A percentile compares a stretch with the other conserved stretches of the same genome.
Evolutionary conservation across 179 eudicot species (phyloP).

Genomic region (Nepenthes alata): DNA sequence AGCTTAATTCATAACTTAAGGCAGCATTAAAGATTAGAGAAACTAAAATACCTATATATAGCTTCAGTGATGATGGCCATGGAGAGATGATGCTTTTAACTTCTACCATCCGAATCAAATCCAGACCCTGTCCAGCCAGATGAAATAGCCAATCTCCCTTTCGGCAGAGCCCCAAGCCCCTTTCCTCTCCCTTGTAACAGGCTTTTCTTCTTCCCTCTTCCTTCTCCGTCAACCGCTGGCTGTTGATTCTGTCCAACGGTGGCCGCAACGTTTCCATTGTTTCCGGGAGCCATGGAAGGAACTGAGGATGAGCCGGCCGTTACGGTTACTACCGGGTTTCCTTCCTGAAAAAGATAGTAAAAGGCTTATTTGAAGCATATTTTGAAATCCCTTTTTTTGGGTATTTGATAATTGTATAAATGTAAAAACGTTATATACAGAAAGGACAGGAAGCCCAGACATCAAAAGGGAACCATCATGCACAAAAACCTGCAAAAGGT

Average conservation of each 20-base stretch:
- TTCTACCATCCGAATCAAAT: slow-evolving; percentile 66
- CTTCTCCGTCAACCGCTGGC: slow-evolving; percentile 39
- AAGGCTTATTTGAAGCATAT: not conserved
- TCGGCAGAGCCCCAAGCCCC: slow-evolving; percentile 69
- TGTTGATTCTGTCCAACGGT: slow-evolving; percentile 27
- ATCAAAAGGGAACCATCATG: too few relatives aligned
- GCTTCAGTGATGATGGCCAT: not conserved
- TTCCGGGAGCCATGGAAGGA: slow-evolving; percentile 26
- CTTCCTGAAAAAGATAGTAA: slow-evolving; percentile 16
- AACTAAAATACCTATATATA: slow-evolving; percentile 10
- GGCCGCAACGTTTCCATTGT: slow-evolving; percentile 16
- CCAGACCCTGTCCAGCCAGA: slow-evolving; percentile 97
- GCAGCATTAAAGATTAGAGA: not conserved
- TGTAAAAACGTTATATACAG: too few relatives aligned
- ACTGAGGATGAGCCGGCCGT: slow-evolving; percentile 22
- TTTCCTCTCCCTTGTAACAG: slow-evolving; percentile 53
- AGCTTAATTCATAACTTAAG: not conserved
- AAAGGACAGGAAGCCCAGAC: too few relatives aligned
- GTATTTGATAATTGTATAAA: too few relatives aligned
- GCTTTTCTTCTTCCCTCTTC: slow-evolving; percentile 68
- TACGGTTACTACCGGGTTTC: slow-evolving; percentile 15
- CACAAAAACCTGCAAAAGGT: too few relatives aligned
- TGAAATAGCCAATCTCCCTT: slow-evolving; percentile 52
- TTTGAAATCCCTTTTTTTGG: not conserved
- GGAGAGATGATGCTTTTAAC: slow-evolving; percentile 17